Evolutionary conservation across 2,329 filamentous ascomycete species (phyloP).

Genomic region (Monosporascus sp.): DNA sequence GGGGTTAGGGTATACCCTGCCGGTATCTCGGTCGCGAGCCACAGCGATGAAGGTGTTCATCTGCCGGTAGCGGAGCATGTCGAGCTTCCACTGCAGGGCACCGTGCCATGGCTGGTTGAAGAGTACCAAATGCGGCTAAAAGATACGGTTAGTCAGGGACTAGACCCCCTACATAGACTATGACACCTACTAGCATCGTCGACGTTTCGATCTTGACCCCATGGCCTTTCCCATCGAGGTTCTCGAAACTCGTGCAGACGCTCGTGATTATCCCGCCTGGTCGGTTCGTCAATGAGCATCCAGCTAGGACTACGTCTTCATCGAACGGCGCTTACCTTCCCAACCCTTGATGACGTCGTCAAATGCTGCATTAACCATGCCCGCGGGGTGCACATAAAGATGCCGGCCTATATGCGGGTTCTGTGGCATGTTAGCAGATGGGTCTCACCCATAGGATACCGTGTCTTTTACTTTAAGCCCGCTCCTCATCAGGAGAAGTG

Average conservation of each 20-base stretch:
- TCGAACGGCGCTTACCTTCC: constrained; percentile 39
- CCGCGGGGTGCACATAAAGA: constrained; percentile 74
- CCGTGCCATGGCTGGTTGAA: constrained; percentile 60
- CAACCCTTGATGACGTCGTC: constrained; percentile 65
- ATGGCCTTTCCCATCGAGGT: constrained; percentile 74
- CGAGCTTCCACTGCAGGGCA: constrained; percentile 67
- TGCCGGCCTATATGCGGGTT: constrained; percentile 80
- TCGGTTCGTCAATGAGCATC: constrained; percentile 20
- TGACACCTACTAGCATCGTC: constrained; percentile 54
- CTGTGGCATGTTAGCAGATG: constrained; percentile 22
- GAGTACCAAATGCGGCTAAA: constrained; percentile 58
- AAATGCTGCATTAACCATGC: constrained; percentile 54
- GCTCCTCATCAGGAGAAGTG: constrained; percentile 69
- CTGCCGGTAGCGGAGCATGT: constrained; percentile 61
- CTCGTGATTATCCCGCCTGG: constrained; percentile 71
- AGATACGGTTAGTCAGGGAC: too few relatives aligned
- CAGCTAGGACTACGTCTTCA: background rate
- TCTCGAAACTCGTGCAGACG: constrained; percentile 71
- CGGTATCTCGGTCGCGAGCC: constrained; percentile 69
- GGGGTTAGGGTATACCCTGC: constrained; percentile 68
- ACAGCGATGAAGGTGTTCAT: constrained; percentile 70
- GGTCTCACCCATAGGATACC: background rate
- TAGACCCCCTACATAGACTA: too few relatives aligned
- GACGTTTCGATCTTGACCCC: constrained; percentile 76
- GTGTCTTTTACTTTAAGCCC: constrained; percentile 56